These are phyloP conservation scores for Ormosia semicastrata DNA, from an alignment of 306 rosid genomes.

Conservation along the genomic window DNA sequence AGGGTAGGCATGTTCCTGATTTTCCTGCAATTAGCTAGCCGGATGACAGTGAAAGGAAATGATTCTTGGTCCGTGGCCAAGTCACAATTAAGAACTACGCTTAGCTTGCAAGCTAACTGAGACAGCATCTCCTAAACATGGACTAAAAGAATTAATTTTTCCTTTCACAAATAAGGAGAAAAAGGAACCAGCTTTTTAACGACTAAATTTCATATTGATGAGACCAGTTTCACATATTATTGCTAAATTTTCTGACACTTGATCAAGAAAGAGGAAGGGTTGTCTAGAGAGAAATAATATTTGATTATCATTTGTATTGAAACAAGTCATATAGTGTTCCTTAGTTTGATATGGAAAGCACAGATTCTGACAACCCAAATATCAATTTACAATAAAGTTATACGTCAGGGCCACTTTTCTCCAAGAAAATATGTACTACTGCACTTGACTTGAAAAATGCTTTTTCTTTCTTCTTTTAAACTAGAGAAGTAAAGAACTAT, in stretches of 20 bases:
- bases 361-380: conserved; percentile 32
- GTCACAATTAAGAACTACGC: not conserved
- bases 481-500: not conserved
- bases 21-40: no score
- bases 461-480: not conserved
- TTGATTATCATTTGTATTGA: not conserved
- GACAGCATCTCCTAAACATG: not conserved
- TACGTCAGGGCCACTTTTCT: not conserved
- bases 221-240: not conserved
- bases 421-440: not conserved
- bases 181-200: not conserved
- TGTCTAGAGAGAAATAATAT: conserved; percentile 29
- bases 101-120: not conserved
- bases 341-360: conserved; percentile 40
- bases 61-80: not conserved
- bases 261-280: not conserved
- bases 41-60: not conserved
- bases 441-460: not conserved
- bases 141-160: not conserved
- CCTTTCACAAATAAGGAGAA: not conserved
- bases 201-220: not conserved
- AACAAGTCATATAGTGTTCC: conserved; percentile 32
- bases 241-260: not conserved
- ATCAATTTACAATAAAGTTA: not conserved
- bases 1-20: no score